Base-by-base conservation (phyloP, 768 basidiomycete genomes). In the Pleurotus sapidus region DNA sequence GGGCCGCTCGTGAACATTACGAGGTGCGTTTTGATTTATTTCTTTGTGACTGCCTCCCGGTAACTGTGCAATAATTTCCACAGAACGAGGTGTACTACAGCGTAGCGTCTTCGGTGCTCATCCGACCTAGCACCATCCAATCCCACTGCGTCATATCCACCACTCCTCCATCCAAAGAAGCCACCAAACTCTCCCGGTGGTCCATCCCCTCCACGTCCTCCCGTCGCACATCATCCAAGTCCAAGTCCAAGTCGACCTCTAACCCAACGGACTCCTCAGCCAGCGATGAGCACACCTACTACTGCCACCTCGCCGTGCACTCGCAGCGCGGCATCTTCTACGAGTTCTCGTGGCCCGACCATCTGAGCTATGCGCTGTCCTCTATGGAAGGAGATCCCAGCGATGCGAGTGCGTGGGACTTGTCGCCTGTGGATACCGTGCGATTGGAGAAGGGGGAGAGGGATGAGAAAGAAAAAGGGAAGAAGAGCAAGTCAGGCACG, bases 1-100 rank as follows among this genome's bases (percentile, higher is more conserved):
- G 89, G 11, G 83, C 82, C 1, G 80, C 81, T 60, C 77, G 89
- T 43, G 80, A 83, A 15, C 80, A 86, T 66, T 64, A 72, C 46
- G 78, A 86, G 70, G 90, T 90, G 56, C 47, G 78, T 65, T 17
- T 34, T 42, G 17, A 51, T 46, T 30, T 45, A 25, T 46, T 59
- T 43, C 17, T 46, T 11, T 39, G 34, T 18, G 3, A 18, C 53
- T 48, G 37, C 46, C 24, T 45, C 45, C 27, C 27, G 9, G 1
- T 30, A 30, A 30, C 6, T 30, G 9, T 30, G 27, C 27, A 30
- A 30, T 8, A 30, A 30, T 7, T 30, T 24, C n/a, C 9, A 11
- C 60, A 92, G 91, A 88, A 89, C 61, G 91, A 93, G 69, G 78
- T 92, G 5, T 91, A 89, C 63, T 88, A 87, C 49, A 82, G 83